Base-by-base conservation (phyloP, 2,329 filamentous ascomycete genomes). In the Lachnellula cervina region DNA sequence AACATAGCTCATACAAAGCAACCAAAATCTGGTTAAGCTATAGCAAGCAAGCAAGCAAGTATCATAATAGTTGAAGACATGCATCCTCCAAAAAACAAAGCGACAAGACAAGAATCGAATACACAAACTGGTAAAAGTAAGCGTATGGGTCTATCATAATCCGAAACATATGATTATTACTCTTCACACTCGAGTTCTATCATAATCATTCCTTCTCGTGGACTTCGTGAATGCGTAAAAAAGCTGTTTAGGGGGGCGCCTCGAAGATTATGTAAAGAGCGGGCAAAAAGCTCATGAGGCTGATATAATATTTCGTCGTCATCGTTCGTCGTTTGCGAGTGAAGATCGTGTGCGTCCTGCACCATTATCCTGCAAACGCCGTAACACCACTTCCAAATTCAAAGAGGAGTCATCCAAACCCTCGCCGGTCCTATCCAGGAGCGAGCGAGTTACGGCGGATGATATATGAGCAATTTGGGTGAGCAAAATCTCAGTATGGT, bases 211-310 rank as follows among this genome's bases (percentile, higher is more conserved):
- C 54, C 45, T 57, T 47, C 56, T 63, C 63, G 57, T 62, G 50
- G 54, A 58, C 58, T 53, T 68, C 66, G 61, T 68, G 59, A 68
- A 66, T 59, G 64, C 65, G 59, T 68, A 65, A 66, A 60, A 55
- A 44, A 49, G 48, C 47, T 42, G 32, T 51, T 37, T 43, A 16
- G 32, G 48, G 51, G 52, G 34, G 43, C 48, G 9, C 8, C 52
- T 52, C 46, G 55, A 57, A 61, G 55, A 62, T 63, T 62, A 61
- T 64, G 60, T 62, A 60, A 55, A 67, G 58, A 65, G 58, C 54
- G 59, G 62, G 42, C 47, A 46, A 58, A 55, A 57, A 48, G 53
- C 48, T 58, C 52, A 52, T 59, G 49, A 59, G 45, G 56, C 48
- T 58, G 51, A 48, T 56, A 48, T 53, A 58, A 54, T 57, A 60